Base-by-base conservation (phyloP, 768 basidiomycete genomes). In the Mycena maculata region DNA sequence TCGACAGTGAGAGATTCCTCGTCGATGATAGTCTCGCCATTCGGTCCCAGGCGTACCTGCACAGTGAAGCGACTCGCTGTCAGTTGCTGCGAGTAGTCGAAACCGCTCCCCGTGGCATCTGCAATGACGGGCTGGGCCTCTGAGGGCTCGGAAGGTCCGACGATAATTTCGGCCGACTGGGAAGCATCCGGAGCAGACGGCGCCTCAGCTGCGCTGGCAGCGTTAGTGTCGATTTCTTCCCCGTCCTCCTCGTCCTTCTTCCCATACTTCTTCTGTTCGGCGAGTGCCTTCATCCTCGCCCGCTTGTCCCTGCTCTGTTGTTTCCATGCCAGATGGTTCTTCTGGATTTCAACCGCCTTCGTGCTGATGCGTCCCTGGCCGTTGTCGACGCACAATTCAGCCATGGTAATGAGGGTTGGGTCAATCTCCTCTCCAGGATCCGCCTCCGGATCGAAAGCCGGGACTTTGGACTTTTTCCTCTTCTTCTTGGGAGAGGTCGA, bases 361-460 rank as follows among this genome's bases (percentile, higher is more conserved):
- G 87, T 90, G 73, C 92, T 93, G 53, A 94, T 83, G 42, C 93
- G 87, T 8, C 94, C 94, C 69, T 89, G 88, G 12, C 93, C 93
- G 0, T 85, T 90, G 72, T 95, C 94, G 33, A 82, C 85, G 75
- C 94, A 95, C 6, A 94, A 82, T 0, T 87, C 77, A 18, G 92
- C 91, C 93, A 94, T 94, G 7, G 92, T 94, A n/a, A 92, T 81
- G 10, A 86, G 81, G 0, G 92, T 94, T n/a, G 93, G 93, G 70
- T 94, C 93, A 50, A 94, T 79, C 36, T 91, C 89, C 73, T 92
- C 92, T 23, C 92, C 92, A 6, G 91, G 89, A 74, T 87, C 86
- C 0, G 87, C 88, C 57, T 84, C 81, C 27, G 84, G 80, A 74
- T 90, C 87, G 66, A 87, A 90, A 0, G 81, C 83, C 18, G 88